These are phyloP conservation scores for Neoascochyta sp. DNA, from an alignment of 2,329 filamentous ascomycete species.

Conservation along the genomic window DNA sequence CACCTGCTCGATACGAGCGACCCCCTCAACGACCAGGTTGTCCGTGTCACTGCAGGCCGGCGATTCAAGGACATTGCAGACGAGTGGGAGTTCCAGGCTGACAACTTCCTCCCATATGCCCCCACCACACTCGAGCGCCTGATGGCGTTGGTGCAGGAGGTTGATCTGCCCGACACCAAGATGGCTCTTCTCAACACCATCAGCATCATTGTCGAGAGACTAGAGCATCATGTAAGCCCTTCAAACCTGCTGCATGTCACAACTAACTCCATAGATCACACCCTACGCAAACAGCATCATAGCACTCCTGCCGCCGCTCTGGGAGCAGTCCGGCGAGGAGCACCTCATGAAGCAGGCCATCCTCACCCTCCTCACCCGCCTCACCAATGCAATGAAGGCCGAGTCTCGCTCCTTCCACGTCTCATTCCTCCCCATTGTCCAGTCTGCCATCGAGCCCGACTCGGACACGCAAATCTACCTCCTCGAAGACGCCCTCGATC, in stretches of 20 bases:
- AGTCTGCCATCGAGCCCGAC: slow-evolving; percentile 70
- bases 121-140: slow-evolving; percentile 68
- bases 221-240: slow-evolving; percentile 65
- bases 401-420: slow-evolving; percentile 74
- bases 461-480: slow-evolving; percentile 66
- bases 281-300: slow-evolving; percentile 77
- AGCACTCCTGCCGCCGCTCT: slow-evolving; percentile 72
- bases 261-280: slow-evolving; percentile 45
- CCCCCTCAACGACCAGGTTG: slow-evolving; percentile 80
- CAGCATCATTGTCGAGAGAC: slow-evolving; percentile 70
- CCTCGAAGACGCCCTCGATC: slow-evolving; percentile 84
- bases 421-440: slow-evolving; percentile 77
- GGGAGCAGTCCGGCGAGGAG: slow-evolving; percentile 81
- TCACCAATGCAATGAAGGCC: slow-evolving; percentile 81
- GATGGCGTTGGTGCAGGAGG: slow-evolving; percentile 73
- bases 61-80: slow-evolving; percentile 78
- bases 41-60: slow-evolving; percentile 83
- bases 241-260: rapidly evolving
- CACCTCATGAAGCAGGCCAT: slow-evolving; percentile 94
- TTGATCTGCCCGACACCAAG: slow-evolving; percentile 82
- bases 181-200: slow-evolving; percentile 86
- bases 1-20: slow-evolving; percentile 78
- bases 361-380: slow-evolving; percentile 74
- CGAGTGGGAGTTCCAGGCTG: slow-evolving; percentile 75
- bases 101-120: slow-evolving; percentile 73